Percentiles rank a stretch among this genome's conserved stretches.
Evolutionary conservation across 78 protist species (phyloP).

Genomic region (Paulinella micropora): DNA sequence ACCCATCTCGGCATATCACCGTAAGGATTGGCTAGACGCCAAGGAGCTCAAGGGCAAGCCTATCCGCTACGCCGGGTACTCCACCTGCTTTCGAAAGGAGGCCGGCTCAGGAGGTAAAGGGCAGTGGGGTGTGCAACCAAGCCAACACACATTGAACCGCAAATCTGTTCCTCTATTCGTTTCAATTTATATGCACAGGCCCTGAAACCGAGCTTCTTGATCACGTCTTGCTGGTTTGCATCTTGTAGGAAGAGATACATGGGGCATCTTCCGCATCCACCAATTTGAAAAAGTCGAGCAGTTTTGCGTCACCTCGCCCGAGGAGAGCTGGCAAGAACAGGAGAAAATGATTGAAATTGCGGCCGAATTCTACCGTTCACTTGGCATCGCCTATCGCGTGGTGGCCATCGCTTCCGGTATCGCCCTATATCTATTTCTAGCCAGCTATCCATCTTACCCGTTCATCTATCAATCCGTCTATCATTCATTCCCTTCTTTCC

Average conservation of each 20-base stretch:
- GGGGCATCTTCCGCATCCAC: constrained; percentile 99
- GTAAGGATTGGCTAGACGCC: constrained; percentile 38
- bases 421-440: too few species aligned
- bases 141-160: too few species aligned
- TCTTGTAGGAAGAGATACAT: too few species aligned
- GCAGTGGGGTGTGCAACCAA: too few species aligned
- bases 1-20: constrained; percentile 91
- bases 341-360: constrained; percentile 76
- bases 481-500: too few species aligned
- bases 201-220: too few species aligned
- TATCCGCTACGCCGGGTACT: constrained; percentile 79
- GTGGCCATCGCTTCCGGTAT: constrained; percentile 68
- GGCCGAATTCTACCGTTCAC: constrained; percentile 75
- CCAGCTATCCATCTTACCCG: too few species aligned
- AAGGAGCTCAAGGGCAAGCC: not conserved
- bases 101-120: constrained; percentile 93
- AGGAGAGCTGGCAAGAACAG: constrained; percentile 17
- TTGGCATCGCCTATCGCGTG: not conserved
- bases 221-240: too few species aligned
- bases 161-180: too few species aligned
- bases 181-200: too few species aligned
- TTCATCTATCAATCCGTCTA: too few species aligned
- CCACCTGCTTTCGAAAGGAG: constrained; percentile 98
- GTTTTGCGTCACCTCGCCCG: not conserved
- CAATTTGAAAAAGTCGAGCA: not conserved